Base-by-base conservation (phyloP, 2,329 filamentous ascomycete species). In the Penicillium sp. region DNA sequence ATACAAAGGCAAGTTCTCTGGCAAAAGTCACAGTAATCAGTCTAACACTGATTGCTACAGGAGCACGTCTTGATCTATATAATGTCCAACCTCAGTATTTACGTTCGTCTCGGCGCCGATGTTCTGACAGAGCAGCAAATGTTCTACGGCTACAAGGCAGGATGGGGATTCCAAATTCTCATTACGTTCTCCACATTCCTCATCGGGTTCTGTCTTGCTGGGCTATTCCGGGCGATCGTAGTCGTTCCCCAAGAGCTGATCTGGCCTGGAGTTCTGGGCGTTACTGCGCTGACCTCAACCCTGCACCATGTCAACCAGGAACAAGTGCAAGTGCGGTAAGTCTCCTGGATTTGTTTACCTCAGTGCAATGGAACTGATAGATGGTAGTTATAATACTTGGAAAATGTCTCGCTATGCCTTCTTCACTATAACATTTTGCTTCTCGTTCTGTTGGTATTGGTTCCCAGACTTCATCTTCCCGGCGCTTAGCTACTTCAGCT, bases 171-270 rank as follows among this genome's bases (percentile, higher is more conserved):
- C 15, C 61, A 68, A 50, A 65, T 71, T 17, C 58, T 70, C 8
- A 78, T 90, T 12, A 87, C 84, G 3, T 86, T 85, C 3, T 87
- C 88, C 66, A 86, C 84, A n/a, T 78, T 88, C 13, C 83, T 86
- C 0, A 87, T 88, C 63, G 86, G 87, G 0, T 86, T 88, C 53
- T 64, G 62, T 25, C 57, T 68, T 13, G 86, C 86, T 0, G 86
- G 86, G 1, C 80, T 88, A 61, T 81, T 88, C 76, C 81, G 86
- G 43, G 82, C 82, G 58, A 86, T 86, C 59, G 72, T 88, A 4
- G 72, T 75, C 0, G 62, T 65, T 29, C 73, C 73, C 4, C 84
- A 85, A 0, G 82, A 86, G 15, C 86, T 89, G 81, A 87, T 84
- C 3, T 84, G 83, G 83, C 82, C 81, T 0, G 73, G 75, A 2